Conservation (phyloP, 1,139 yeast genomes). For the Hansenula anomala region DNA sequence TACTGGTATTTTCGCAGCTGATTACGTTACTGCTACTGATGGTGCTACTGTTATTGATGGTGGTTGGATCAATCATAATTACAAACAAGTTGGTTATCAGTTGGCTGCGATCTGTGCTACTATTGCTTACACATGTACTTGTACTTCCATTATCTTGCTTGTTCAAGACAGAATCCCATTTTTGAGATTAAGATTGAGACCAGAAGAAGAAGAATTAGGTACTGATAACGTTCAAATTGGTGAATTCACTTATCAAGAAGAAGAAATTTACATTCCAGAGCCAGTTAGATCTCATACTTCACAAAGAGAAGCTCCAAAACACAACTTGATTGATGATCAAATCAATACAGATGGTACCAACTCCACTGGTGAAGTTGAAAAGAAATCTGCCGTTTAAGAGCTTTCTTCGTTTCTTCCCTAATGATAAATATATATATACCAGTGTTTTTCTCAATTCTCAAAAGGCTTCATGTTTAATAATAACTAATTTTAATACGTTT, state of each 20-base stretch:
- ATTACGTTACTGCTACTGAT: slow-evolving; percentile 78
- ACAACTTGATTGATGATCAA: slow-evolving; percentile 28
- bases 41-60: slow-evolving; percentile 63
- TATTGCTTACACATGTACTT: slow-evolving; percentile 74
- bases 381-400: background rate
- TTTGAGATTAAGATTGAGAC: slow-evolving; percentile 77
- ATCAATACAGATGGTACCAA: slow-evolving; percentile 20
- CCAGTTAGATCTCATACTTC: slow-evolving; percentile 55
- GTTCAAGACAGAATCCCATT: slow-evolving; percentile 78
- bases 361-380: slow-evolving; percentile 6
- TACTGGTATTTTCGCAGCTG: slow-evolving; percentile 93
- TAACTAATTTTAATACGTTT: too few species aligned
- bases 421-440: too few species aligned
- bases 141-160: slow-evolving; percentile 68
- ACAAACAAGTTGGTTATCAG: slow-evolving; percentile 87
- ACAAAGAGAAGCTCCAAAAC: slow-evolving; percentile 24
- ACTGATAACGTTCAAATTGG: slow-evolving; percentile 88
- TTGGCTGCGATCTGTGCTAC: slow-evolving; percentile 78
- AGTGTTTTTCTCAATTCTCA: too few species aligned
- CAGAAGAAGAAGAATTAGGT: slow-evolving; percentile 88
- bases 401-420: too few species aligned
- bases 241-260: slow-evolving; percentile 71
- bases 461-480: too few species aligned
- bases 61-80: slow-evolving; percentile 95
- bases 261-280: slow-evolving; percentile 64